Percentiles rank a stretch among this genome's conserved stretches.
Conservation (phyloP, 2,329 filamentous ascomycete species). For the Sporothrix protearum region DNA sequence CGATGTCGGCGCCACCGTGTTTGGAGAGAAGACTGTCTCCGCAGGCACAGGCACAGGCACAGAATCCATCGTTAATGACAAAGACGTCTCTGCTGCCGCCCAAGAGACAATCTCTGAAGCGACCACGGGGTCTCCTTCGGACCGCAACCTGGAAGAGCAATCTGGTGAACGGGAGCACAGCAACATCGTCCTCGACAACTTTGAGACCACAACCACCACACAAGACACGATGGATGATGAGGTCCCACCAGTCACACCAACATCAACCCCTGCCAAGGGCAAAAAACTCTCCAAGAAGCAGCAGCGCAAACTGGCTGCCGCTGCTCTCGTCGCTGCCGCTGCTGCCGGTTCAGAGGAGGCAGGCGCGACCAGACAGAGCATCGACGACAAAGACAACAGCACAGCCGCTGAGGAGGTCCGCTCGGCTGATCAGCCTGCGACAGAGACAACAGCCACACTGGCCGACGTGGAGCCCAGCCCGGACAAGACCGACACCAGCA, state of each 20-base stretch:
- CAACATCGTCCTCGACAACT: not conserved
- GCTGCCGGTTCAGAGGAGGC: slow-evolving; percentile 15
- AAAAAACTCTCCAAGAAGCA: slow-evolving; percentile 26
- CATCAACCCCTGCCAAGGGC: not conserved
- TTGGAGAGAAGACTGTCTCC: not conserved
- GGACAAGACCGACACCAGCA: not conserved
- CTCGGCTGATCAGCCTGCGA: slow-evolving; percentile 16
- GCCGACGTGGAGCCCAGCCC: not conserved
- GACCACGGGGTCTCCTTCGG: slow-evolving; percentile 21
- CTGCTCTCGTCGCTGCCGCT: slow-evolving; percentile 20
- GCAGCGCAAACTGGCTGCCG: slow-evolving; percentile 24
- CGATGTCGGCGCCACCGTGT: slow-evolving; percentile 12
- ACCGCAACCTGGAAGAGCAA: slow-evolving; percentile 24
- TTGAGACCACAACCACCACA: not conserved
- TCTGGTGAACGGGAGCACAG: not conserved
- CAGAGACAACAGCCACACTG: not conserved
- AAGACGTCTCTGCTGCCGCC: not conserved
- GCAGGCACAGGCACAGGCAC: not conserved
- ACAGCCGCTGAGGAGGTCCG: slow-evolving; percentile 5
- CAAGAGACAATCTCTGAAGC: slow-evolving; percentile 3
- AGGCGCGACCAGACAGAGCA: not conserved
- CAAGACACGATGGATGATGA: slow-evolving; percentile 12
- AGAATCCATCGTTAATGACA: not conserved
- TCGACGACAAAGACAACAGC: not conserved
- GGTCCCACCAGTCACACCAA: too few species aligned